Conservation (phyloP, 2,329 filamentous ascomycete species). For the Sphaerulina vaccinii region DNA sequence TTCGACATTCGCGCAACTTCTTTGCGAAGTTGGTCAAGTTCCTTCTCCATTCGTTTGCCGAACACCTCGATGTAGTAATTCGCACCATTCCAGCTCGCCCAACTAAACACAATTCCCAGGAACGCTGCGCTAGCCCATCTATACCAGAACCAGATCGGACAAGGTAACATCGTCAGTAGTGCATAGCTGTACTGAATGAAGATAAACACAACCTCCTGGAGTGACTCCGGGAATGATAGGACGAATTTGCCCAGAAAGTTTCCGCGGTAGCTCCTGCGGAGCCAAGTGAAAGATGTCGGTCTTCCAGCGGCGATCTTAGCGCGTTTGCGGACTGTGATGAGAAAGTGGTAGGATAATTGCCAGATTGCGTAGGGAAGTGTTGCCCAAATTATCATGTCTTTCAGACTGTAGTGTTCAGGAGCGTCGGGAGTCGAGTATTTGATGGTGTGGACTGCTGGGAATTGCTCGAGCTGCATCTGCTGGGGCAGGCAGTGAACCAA, state of each 20-base stretch:
- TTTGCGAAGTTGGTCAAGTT: conserved; percentile 81
- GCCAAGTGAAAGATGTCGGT: conserved; percentile 96
- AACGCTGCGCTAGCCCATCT: conserved; percentile 76
- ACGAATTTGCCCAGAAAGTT: conserved; percentile 86
- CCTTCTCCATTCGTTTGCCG: conserved; percentile 93
- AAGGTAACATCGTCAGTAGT: conserved; percentile 88
- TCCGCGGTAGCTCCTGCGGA: conserved; percentile 85
- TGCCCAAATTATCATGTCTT: conserved; percentile 90
- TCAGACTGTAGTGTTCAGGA: conserved; percentile 69
- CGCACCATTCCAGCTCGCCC: conserved; percentile 95
- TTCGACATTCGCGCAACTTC: conserved; percentile 60
- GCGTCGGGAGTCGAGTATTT: conserved; percentile 67
- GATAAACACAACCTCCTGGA: conserved; percentile 95
- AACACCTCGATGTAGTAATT: conserved; percentile 99
- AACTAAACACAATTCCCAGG: conserved; percentile 78
- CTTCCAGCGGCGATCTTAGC: conserved; percentile 95
- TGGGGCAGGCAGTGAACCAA: conserved; percentile 77
- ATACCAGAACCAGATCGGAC: conserved; percentile 91
- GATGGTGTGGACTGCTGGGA: conserved; percentile 83
- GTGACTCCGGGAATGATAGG: conserved; percentile 66
- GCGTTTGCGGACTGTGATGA: conserved; percentile 90
- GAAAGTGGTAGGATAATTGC: conserved; percentile 89
- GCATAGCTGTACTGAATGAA: conserved; percentile 91
- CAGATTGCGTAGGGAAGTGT: conserved; percentile 89
- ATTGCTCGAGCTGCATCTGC: conserved; percentile 65